Conservation (phyloP, 2,329 filamentous ascomycete species). For the Ophiostoma ips region DNA sequence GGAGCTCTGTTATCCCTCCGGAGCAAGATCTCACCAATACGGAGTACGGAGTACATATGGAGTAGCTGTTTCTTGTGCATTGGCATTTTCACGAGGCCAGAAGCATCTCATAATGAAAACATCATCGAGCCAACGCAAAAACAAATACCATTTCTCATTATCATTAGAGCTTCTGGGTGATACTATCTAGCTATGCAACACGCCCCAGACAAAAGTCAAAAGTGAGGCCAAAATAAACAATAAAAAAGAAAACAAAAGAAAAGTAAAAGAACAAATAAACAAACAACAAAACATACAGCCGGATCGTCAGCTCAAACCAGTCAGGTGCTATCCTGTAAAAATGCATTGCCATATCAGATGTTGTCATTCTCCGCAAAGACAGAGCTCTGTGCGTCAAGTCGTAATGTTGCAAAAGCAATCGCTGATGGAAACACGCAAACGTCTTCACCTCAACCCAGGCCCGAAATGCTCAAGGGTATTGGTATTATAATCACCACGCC, state of each 20-base stretch:
- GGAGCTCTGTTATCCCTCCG: slow-evolving; percentile 1
- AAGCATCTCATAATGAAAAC: too few species aligned
- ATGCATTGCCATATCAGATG: not conserved
- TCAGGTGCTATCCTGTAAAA: too few species aligned
- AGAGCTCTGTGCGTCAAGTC: not conserved
- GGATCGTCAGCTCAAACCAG: too few species aligned
- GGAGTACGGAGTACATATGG: not conserved
- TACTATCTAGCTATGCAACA: not conserved
- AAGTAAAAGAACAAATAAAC: not conserved
- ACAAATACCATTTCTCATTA: not conserved
- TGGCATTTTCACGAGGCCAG: too few species aligned
- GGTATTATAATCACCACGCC: too few species aligned
- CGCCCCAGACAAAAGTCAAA: not conserved
- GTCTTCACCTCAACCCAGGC: too few species aligned
- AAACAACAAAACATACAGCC: not conserved
- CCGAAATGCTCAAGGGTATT: too few species aligned
- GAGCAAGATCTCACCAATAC: not conserved
- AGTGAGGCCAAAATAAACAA: not conserved
- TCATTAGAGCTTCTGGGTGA: not conserved
- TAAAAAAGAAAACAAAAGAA: not conserved
- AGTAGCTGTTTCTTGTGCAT: too few species aligned
- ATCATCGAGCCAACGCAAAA: too few species aligned
- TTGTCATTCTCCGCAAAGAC: not conserved
- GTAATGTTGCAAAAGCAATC: not conserved
- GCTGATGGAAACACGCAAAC: not conserved